Base-by-base conservation (phyloP, 176 grass and related monocot species). In the Rhynchospora tenuis region DNA sequence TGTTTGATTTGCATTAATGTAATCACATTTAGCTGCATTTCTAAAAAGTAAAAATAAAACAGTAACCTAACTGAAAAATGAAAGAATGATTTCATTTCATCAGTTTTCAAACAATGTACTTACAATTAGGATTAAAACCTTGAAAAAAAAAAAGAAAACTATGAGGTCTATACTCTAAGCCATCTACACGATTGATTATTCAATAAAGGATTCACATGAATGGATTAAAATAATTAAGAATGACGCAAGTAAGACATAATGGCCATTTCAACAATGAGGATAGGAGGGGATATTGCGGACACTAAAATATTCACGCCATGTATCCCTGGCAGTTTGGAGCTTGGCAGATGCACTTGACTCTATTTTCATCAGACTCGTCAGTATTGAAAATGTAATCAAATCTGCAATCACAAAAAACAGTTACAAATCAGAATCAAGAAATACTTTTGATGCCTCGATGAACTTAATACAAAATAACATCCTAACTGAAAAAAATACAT, bases 381-480 rank as follows among this genome's bases (percentile, higher is more conserved):
- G 89, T 83, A 82, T 98, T 91, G 71, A 98, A 98, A 71, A 91
- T 84, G 85, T 98, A 98, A 84, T 98, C 85, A 47, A 95, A 98
- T 52, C 96, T 98, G 45, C 43, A 82, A 9, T 43, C 14, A 42
- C 20, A 54, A 42, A 42, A 55, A 9, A 58, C 13, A 10, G 9
- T 26, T 5, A 59, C 0, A 3, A 3, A 64, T 85, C 43, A 85
- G 58, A 15, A 27, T 73, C 28, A 12, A 60, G 74, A 72, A 43
- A 22, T 57, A 61, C 4, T n/a, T 44, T 45, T 8, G 31, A 43
- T 22, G 46, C 10, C 31, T 29, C n/a, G 7, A 1, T 10, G 43
- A 61, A 56, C 7, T 24, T 24, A 61, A 64, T 81, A 76, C 56
- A 22, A 4, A 45, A 7, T 15, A 19, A 59, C 27, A 54, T 80